phyloP scores from a whole-genome alignment of 352 stramenopile genomes.

The Peronospora belbahrii region DNA sequence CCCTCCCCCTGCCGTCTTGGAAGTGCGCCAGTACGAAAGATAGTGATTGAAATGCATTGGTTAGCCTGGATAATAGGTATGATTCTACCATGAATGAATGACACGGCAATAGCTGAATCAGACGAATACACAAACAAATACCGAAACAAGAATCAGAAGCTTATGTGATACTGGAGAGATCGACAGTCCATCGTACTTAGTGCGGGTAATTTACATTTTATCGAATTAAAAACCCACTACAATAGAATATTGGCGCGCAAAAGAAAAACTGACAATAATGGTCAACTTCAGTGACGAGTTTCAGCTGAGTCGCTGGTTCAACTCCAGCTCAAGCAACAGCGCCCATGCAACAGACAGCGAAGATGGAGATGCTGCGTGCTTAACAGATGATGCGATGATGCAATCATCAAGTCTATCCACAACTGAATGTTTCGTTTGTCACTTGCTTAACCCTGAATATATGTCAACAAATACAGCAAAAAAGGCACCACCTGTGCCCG shows the following conservation, averaged over 20 bases:
- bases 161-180: too few relatives aligned
- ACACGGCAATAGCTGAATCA: too few relatives aligned
- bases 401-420: constrained; percentile 15
- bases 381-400: constrained; percentile 14
- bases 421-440: constrained; percentile 51
- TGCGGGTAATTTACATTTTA: too few relatives aligned
- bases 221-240: too few relatives aligned
- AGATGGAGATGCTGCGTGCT: constrained; percentile 27
- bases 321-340: constrained; percentile 26
- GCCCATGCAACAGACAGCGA: constrained; percentile 35
- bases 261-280: constrained; percentile 11
- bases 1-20: too few relatives aligned
- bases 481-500: constrained; percentile 44
- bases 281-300: constrained; percentile 51
- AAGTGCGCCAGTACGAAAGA: too few relatives aligned
- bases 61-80: too few relatives aligned
- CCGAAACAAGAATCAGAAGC: too few relatives aligned
- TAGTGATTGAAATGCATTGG: too few relatives aligned
- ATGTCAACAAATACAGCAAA: constrained; percentile 56
- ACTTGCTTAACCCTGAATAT: constrained; percentile 50
- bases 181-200: too few relatives aligned
- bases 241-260: constrained; percentile 26
- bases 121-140: too few relatives aligned
- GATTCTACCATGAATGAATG: too few relatives aligned
- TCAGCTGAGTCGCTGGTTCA: constrained; percentile 81